Evolutionary conservation across 495 filamentous ascomycete genomes (phyloP).

Genomic region (Xylaria curta): DNA sequence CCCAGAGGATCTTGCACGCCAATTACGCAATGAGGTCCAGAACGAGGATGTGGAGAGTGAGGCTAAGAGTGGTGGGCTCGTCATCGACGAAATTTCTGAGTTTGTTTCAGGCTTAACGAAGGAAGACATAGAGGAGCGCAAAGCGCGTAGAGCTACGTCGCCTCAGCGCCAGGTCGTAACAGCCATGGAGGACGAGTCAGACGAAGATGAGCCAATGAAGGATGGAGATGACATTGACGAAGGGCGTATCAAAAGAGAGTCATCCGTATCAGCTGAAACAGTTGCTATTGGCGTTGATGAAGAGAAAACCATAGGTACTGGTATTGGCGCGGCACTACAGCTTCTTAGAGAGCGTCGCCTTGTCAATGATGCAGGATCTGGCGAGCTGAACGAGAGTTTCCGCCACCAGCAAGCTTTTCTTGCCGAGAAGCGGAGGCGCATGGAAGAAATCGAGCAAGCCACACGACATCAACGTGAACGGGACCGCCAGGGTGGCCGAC

Average conservation of each 20-base stretch:
- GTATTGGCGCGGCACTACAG: constrained; percentile 79
- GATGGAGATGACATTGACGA: constrained; percentile 59
- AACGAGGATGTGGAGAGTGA: constrained; percentile 51
- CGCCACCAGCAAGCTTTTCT: constrained; percentile 84
- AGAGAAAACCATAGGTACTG: constrained; percentile 76
- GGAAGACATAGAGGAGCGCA: constrained; percentile 69
- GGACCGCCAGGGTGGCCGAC: constrained; percentile 78
- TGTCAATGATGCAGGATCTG: constrained; percentile 66
- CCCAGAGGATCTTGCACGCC: constrained; percentile 84
- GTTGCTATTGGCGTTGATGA: constrained; percentile 82
- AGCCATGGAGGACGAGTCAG: constrained; percentile 57
- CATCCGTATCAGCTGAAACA: constrained; percentile 55
- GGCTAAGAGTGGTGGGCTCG: constrained; percentile 69
- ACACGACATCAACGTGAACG: constrained; percentile 85
- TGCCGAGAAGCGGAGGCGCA: constrained; percentile 72
- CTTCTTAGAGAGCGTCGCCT: constrained; percentile 86
- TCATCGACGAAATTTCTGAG: constrained; percentile 94
- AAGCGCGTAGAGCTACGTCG: constrained; percentile 51
- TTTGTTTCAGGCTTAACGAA: constrained; percentile 87
- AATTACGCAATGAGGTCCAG: constrained; percentile 78
- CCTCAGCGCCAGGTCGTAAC: constrained; percentile 45
- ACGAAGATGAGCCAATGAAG: constrained; percentile 52
- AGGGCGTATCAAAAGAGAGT: constrained; percentile 61
- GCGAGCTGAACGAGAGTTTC: constrained; percentile 69
- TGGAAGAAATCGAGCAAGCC: constrained; percentile 75